Evolutionary conservation across 2,329 filamentous ascomycete species (phyloP), one percentile per base, ranked within the genome.

Genomic region (Tetracladium maxilliforme): DNA sequence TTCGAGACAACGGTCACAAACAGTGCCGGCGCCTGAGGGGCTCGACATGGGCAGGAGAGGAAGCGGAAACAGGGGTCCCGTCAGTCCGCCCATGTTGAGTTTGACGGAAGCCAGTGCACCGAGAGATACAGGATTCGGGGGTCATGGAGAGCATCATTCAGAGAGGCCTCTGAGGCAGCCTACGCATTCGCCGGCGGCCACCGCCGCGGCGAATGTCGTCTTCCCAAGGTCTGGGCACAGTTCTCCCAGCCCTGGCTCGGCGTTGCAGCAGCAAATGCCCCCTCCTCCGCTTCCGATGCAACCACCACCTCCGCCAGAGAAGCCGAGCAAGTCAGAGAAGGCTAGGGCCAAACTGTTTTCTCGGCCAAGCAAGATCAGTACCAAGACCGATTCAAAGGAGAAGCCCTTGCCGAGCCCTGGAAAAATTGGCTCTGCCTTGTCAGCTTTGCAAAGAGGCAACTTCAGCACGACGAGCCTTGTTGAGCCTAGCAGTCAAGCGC

Each of bases 291-390:
- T 32, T 47, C 10, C 45, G 8, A 23, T 40, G 16, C 37, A 44
- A 9, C 39, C 38, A 19, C 33, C 33, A n/a, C n/a, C n/a, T n/a
- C n/a, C 10, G 22, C 51, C 58, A 3, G 72, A 78, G 36, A 74
- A 78, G 45, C 61, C 64, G 13, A 40, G 46, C 16, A 67, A 69
- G 38, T 58, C 66, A 15, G 74, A 81, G 39, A 80, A 81, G 48
- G 72, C 72, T 32, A 84, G 83, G 51, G 77, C 81, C 45, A 87
- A 87, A 54, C 59, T 87, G 15, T 86, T 86, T 44, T 81, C 75
- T 6, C 67, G 80, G 25, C 78, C 78, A 1, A 76, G 77, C 41
- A 83, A 76, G 50, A 79, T 83, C 28, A 56, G 54, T 11, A 82
- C 78, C 44, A 64, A 70, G 18, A 62, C 56, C 36, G 75, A 82